Evolutionary conservation across 78 protist species (phyloP), one percentile per base, ranked within the genome.

Genomic region (Diacronema lutheri): DNA sequence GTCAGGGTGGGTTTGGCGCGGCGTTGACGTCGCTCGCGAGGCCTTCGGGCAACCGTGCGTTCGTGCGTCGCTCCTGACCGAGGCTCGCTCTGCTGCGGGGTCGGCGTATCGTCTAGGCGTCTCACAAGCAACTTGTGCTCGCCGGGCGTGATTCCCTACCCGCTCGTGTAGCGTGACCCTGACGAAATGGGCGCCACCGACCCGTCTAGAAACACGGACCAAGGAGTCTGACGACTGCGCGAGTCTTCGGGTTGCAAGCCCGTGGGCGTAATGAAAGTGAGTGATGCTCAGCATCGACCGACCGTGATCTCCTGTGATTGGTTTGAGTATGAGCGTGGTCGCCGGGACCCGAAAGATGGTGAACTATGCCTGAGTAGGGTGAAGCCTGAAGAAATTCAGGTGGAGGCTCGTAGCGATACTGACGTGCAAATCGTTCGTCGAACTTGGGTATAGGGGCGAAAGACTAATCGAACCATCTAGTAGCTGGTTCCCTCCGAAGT

Each of bases 191-290:
- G n/a, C 50, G 44, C 72, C 66, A 88, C 41, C 82, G 94, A 64
- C 94, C 96, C 96, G 96, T 94, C 96, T 94, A 92, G 95, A 95
- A 95, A 95, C 97, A 95, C 95, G 97, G 97, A 95, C 92, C 97
- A 95, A 95, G 97, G 97, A 95, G 97, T 93, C 94, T 91, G 88
- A 90, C 91, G 91, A 66, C 31, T 82, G 85, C 66, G 95, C 95
- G 92, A 95, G 95, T 89, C 35, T 61, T 76, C 31, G 73, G 77
- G 95, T 83, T 69, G 5, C 31, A 86, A 92, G 31, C 85, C 84
- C 76, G 55, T 65, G 57, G 29, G 94, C 94, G 90, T 23, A 93
- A 86, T 89, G 94, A 91, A 91, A 89, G 96, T 86, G 85, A 91
- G 66, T 5, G 68, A 66, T 73, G 55, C 57, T 16, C 76, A 26